A percentile compares a stretch with the other conserved stretches of the same genome.
Conservation (phyloP, 495 filamentous ascomycete genomes). For the Neohortaea acidophila region DNA sequence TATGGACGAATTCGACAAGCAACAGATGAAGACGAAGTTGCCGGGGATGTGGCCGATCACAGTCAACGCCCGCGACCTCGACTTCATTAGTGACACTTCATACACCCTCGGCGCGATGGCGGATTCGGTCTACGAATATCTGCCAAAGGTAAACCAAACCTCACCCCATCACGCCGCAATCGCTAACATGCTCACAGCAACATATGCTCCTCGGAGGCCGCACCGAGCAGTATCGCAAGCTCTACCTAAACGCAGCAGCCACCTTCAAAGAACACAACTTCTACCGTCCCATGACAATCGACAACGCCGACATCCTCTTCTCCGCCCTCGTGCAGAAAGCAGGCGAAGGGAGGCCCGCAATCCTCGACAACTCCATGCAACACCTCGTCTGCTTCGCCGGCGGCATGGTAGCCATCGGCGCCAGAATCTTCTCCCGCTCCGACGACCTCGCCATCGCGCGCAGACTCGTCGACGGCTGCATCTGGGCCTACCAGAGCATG, state of each 20-base stretch:
- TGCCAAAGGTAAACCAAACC: conserved; percentile 32
- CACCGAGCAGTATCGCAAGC: conserved; percentile 28
- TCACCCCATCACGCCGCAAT: conserved; percentile 5
- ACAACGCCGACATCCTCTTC: conserved; percentile 24
- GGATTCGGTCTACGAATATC: conserved; percentile 29
- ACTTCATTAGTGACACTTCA: conserved; percentile 28
- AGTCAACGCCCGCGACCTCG: conserved; percentile 25
- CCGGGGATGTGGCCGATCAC: conserved; percentile 29
- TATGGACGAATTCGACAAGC: conserved; percentile 21
- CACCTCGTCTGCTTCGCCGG: conserved; percentile 49
- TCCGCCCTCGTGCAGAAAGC: conserved; percentile 5
- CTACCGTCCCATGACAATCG: conserved; percentile 33
- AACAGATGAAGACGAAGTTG: conserved; percentile 25
- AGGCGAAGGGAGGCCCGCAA: background rate
- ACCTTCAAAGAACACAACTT: conserved; percentile 27
- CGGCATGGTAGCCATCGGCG: conserved; percentile 41
- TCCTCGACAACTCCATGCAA: conserved; percentile 22
- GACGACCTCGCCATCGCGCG: conserved; percentile 40
- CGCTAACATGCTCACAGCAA: no score
- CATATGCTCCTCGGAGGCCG: conserved; percentile 25
- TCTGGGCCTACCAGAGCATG: conserved; percentile 79
- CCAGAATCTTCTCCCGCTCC: conserved; percentile 41
- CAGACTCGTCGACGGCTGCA: conserved; percentile 72
- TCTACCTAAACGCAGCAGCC: conserved; percentile 29
- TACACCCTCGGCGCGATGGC: conserved; percentile 28